These are phyloP conservation scores for Raphidocelis subcapitata DNA, from an alignment of 139 green algal species.

Conservation along the genomic window DNA sequence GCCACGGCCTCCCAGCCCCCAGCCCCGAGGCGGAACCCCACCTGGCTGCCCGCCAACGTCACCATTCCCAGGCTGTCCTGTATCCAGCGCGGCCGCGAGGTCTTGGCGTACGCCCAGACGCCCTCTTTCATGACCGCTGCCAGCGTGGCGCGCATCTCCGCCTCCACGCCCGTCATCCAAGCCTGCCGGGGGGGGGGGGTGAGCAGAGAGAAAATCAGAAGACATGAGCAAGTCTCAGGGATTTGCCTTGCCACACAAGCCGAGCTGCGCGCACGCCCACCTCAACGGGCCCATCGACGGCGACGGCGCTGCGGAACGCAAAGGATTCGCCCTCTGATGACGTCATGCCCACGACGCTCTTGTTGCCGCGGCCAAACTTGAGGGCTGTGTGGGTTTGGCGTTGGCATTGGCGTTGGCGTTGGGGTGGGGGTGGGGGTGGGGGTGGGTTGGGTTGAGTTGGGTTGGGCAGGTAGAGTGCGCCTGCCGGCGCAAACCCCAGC, in stretches of 20 bases:
- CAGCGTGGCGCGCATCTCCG: slow-evolving; percentile 77
- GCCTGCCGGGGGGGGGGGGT: background rate
- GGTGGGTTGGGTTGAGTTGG: too few relatives aligned
- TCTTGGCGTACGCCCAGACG: slow-evolving; percentile 62
- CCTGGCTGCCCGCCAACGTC: slow-evolving; percentile 73
- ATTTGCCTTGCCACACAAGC: too few relatives aligned
- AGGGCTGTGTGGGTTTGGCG: slow-evolving; percentile 29
- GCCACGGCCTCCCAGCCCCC: too few relatives aligned
- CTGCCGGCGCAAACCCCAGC: too few relatives aligned
- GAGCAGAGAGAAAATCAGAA: too few relatives aligned
- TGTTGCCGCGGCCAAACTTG: slow-evolving; percentile 80
- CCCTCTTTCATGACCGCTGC: slow-evolving; percentile 40
- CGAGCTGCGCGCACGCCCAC: too few relatives aligned
- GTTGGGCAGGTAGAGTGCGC: too few relatives aligned
- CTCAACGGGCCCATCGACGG: slow-evolving; percentile 81
- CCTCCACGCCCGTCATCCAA: slow-evolving; percentile 86
- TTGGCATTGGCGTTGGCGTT: background rate
- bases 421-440: too few relatives aligned
- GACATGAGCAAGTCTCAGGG: too few relatives aligned
- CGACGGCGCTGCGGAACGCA: slow-evolving; percentile 65
- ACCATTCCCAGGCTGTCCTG: slow-evolving; percentile 83
- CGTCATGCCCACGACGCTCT: slow-evolving; percentile 81
- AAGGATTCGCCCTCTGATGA: slow-evolving; percentile 84
- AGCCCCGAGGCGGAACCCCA: too few relatives aligned
- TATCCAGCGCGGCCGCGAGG: slow-evolving; percentile 73